These are phyloP conservation scores for Xylariaceae sp. DNA, from an alignment of 2,329 filamentous ascomycete genomes.

Conservation along the genomic window DNA sequence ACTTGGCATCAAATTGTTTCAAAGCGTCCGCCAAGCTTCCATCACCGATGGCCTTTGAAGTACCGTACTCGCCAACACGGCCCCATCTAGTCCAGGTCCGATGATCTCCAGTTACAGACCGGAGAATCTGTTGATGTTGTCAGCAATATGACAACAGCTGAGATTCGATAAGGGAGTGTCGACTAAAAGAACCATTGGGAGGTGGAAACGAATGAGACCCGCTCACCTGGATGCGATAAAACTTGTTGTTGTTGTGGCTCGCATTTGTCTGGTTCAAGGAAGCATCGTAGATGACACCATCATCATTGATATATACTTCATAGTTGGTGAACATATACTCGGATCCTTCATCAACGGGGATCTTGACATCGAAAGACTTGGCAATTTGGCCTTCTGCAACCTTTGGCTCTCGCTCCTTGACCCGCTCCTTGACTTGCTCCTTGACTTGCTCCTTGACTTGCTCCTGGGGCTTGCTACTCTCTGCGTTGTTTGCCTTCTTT, in stretches of 20 bases:
- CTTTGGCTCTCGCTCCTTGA: slow-evolving; percentile 16
- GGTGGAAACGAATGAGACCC: slow-evolving; percentile 10
- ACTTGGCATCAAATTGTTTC: slow-evolving; percentile 57
- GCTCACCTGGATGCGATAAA: slow-evolving; percentile 68
- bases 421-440: slow-evolving; percentile 18
- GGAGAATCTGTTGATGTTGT: slow-evolving; percentile 40
- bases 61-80: slow-evolving; percentile 63
- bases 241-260: slow-evolving; percentile 75
- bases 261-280: slow-evolving; percentile 77
- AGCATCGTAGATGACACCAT: slow-evolving; percentile 72
- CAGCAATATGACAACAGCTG: slow-evolving; percentile 1
- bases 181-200: neutral
- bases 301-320: slow-evolving; percentile 63
- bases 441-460: slow-evolving; percentile 20
- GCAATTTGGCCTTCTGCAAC: slow-evolving; percentile 45
- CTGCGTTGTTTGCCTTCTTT: slow-evolving; percentile 34
- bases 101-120: slow-evolving; percentile 41
- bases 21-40: slow-evolving; percentile 44
- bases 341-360: slow-evolving; percentile 51
- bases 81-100: slow-evolving; percentile 78
- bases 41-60: slow-evolving; percentile 43
- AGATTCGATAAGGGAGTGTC: neutral
- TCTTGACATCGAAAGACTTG: slow-evolving; percentile 42
- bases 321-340: slow-evolving; percentile 35
- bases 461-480: slow-evolving; percentile 17